Evolutionary conservation across 176 grass and related monocot species (phyloP).

Genomic region (Eleusine indica): DNA sequence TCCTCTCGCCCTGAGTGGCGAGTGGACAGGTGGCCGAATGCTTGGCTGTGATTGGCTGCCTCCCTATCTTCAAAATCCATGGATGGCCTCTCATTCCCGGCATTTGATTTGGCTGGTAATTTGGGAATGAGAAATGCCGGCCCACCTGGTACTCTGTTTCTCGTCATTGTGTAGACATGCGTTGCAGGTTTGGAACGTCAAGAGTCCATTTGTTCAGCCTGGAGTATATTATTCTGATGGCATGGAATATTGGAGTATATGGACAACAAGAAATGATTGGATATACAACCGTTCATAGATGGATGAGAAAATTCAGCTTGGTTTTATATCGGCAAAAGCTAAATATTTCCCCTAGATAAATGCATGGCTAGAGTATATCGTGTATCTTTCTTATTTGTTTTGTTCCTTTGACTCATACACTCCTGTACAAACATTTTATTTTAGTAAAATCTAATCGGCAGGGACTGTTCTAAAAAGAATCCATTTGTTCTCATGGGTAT

Average conservation of each 20-base stretch:
- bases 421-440: neutral
- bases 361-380: neutral
- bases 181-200: neutral
- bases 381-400: neutral
- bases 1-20: neutral
- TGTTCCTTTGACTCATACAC: neutral
- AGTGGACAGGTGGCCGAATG: slow-evolving; percentile 47
- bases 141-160: neutral
- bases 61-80: slow-evolving; percentile 72
- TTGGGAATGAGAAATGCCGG: neutral
- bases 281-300: neutral
- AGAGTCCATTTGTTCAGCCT: neutral
- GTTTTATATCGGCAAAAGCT: too few relatives aligned
- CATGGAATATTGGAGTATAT: neutral
- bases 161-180: neutral
- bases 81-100: slow-evolving; percentile 28
- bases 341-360: neutral
- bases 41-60: slow-evolving; percentile 49
- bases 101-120: slow-evolving; percentile 20
- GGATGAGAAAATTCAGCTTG: too few relatives aligned
- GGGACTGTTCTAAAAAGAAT: neutral
- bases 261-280: neutral
- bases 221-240: neutral
- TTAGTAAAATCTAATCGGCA: neutral
- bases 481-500: neutral